These are phyloP conservation scores for Trebouxia sp. DNA, from an alignment of 139 green algal genomes.

Conservation along the genomic window DNA sequence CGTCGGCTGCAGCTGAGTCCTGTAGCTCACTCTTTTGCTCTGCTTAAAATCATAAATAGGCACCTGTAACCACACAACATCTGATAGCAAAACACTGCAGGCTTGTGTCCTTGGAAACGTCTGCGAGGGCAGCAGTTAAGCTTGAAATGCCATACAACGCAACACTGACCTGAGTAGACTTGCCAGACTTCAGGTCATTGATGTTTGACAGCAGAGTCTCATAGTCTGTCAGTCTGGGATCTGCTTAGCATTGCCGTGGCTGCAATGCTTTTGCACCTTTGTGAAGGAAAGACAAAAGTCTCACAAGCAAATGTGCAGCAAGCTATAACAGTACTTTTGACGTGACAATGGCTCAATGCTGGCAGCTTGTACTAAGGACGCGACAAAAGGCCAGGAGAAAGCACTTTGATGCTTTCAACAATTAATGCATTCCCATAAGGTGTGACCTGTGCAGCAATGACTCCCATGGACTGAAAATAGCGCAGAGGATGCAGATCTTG, in stretches of 20 bases:
- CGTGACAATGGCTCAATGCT: too few relatives aligned
- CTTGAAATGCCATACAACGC: background rate
- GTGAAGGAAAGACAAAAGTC: too few relatives aligned
- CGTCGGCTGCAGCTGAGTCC: slow-evolving; percentile 54
- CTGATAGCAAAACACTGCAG: background rate
- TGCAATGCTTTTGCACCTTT: background rate
- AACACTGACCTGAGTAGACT: slow-evolving; percentile 55
- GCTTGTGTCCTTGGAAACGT: background rate
- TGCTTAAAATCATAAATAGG: slow-evolving; percentile 97
- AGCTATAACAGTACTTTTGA: too few relatives aligned
- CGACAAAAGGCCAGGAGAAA: too few relatives aligned
- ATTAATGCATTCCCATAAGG: too few relatives aligned
- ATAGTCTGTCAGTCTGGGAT: slow-evolving; percentile 96
- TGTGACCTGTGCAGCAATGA: background rate
- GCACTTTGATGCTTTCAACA: too few relatives aligned
- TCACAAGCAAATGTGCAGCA: too few relatives aligned
- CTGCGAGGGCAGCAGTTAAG: background rate
- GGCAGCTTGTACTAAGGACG: too few relatives aligned
- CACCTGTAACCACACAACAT: slow-evolving; percentile 47
- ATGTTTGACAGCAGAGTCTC: slow-evolving; percentile 90
- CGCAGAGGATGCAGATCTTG: too few relatives aligned
- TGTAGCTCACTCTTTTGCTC: slow-evolving; percentile 79
- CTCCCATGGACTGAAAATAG: too few relatives aligned
- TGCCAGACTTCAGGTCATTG: slow-evolving; percentile 71
- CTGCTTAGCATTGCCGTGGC: slow-evolving; percentile 39